A percentile compares a stretch with the other conserved stretches of the same genome.
phyloP scores from a whole-genome alignment of 176 grass and related monocot genomes.

The Oryza glaberrima region DNA sequence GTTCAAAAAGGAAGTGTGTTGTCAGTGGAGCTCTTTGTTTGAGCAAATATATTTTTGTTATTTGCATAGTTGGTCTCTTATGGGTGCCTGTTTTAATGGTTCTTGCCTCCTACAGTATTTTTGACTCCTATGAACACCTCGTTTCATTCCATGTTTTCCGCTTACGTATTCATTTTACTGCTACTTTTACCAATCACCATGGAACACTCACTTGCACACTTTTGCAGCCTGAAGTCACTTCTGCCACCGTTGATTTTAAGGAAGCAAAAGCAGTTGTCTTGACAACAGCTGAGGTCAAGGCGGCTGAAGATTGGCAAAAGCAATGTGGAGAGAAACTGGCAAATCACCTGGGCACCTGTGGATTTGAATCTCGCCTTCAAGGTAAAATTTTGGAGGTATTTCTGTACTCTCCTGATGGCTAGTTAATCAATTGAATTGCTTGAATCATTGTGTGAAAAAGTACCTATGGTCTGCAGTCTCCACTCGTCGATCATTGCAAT shows the following conservation, averaged over 20 bases:
- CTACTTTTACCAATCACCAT: background rate
- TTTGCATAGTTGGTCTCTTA: background rate
- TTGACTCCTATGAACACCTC: background rate
- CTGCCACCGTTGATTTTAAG: constrained; percentile 72
- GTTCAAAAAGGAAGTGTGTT: background rate
- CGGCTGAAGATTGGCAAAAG: constrained; percentile 62
- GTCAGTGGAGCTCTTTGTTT: background rate
- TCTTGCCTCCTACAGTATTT: background rate
- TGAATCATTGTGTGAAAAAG: background rate
- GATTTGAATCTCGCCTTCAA: constrained; percentile 74
- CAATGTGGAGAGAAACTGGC: constrained; percentile 78
- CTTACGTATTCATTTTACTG: background rate
- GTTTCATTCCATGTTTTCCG: background rate
- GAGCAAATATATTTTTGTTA: background rate
- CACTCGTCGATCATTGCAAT: background rate
- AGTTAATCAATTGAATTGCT: background rate
- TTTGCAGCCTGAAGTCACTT: constrained; percentile 72
- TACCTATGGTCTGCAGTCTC: background rate
- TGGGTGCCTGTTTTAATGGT: constrained; percentile 5
- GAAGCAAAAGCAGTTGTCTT: constrained; percentile 62
- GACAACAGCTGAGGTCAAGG: constrained; percentile 61
- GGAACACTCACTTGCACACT: background rate
- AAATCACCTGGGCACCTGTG: constrained; percentile 80
- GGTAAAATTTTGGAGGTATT: constrained; percentile 32
- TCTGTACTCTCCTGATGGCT: background rate